phyloP scores from a whole-genome alignment of 2,329 filamentous ascomycete species.

The Magnaporthales sp. region DNA sequence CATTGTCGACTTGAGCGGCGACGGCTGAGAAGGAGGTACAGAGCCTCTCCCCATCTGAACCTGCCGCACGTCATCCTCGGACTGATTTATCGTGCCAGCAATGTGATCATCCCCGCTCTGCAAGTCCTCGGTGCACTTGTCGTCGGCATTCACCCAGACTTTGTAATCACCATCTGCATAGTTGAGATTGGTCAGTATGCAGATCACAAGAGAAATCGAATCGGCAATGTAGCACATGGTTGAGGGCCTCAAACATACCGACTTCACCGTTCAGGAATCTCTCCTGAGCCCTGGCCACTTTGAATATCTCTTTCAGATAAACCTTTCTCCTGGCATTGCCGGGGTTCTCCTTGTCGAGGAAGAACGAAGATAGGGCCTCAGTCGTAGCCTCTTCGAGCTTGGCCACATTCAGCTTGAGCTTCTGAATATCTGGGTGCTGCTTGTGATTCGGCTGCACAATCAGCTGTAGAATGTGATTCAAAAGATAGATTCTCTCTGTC shows the following conservation, averaged over 20 bases:
- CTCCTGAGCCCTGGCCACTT: constrained; percentile 48
- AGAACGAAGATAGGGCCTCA: constrained; percentile 50
- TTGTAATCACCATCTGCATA: constrained; percentile 34
- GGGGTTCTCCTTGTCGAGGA: constrained; percentile 43
- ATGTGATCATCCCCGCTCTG: constrained; percentile 37
- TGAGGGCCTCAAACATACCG: constrained; percentile 29
- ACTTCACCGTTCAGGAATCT: constrained; percentile 47
- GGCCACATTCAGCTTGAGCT: constrained; percentile 41
- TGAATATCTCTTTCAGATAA: constrained; percentile 53
- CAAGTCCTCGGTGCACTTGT: constrained; percentile 39
- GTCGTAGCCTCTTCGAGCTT: constrained; percentile 50
- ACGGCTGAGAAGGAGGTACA: not conserved
- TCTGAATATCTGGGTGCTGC: constrained; percentile 43
- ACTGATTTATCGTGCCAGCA: constrained; percentile 29
- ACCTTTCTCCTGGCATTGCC: constrained; percentile 46
- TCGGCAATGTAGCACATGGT: not conserved
- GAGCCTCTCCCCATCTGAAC: not conserved
- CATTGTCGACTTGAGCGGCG: constrained; percentile 20
- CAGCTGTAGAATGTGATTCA: constrained; percentile 52
- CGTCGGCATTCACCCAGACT: constrained; percentile 42
- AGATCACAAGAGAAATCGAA: too few relatives aligned
- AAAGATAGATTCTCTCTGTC: constrained; percentile 48
- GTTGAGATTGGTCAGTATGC: not conserved
- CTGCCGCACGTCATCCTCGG: constrained; percentile 29
- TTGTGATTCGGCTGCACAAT: constrained; percentile 39